Percentiles rank a stretch among this genome's conserved stretches.
These are phyloP conservation scores for Malus hybrid DNA, from an alignment of 331 rosid genomes.

Conservation along the genomic window DNA sequence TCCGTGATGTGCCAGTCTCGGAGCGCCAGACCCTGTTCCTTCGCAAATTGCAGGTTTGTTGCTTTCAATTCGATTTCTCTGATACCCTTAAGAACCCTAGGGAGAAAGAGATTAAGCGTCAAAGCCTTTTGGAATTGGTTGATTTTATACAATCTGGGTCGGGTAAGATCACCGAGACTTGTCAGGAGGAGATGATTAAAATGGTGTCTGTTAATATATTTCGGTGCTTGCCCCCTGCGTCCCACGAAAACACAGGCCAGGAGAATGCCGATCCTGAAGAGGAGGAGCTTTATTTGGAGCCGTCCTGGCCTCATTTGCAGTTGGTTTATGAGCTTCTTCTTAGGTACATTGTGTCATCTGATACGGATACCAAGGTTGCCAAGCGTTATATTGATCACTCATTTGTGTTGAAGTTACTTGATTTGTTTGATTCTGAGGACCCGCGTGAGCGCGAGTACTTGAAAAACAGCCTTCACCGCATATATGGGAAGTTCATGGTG, in stretches of 20 bases:
- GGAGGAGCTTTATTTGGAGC: conserved; percentile 80
- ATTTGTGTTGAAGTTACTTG: conserved; percentile 78
- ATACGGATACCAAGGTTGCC: conserved; percentile 91
- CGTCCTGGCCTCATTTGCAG: conserved; percentile 93
- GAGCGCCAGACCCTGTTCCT: conserved; percentile 70
- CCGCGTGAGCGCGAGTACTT: conserved; percentile 91
- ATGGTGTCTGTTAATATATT: conserved; percentile 84
- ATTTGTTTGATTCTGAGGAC: conserved; percentile 89
- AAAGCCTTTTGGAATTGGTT: conserved; percentile 73
- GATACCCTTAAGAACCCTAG: conserved; percentile 68
- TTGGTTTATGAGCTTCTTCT: conserved; percentile 86
- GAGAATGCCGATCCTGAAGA: conserved; percentile 83
- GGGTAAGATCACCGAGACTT: conserved; percentile 69
- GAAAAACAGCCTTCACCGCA: conserved; percentile 86
- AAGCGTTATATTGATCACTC: conserved; percentile 91
- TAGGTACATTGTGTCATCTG: conserved; percentile 89
- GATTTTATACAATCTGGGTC: conserved; percentile 91
- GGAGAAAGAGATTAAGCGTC: conserved; percentile 92
- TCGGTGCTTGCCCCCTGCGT: conserved; percentile 86
- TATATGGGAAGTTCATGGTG: conserved; percentile 97
- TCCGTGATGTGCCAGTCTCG: conserved; percentile 57
- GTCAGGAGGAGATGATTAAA: conserved; percentile 90
- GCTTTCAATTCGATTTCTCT: conserved; percentile 61
- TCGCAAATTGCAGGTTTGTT: conserved; percentile 69
- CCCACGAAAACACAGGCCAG: conserved; percentile 77